These are phyloP conservation scores for Meredithiella fracta DNA, from an alignment of 2,329 filamentous ascomycete species.

Conservation along the genomic window DNA sequence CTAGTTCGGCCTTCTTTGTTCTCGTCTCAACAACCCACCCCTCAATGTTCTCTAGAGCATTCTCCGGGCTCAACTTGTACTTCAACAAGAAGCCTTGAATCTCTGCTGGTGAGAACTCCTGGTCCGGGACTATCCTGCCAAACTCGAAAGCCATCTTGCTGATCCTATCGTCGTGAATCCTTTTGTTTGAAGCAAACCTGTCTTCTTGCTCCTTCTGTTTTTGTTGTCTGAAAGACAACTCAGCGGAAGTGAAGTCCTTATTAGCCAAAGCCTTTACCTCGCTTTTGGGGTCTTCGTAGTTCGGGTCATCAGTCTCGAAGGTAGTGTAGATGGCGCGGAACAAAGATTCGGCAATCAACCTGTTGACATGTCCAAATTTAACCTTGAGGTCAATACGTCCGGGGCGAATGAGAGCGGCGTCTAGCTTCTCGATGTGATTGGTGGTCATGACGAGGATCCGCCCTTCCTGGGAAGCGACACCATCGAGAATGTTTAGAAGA, in stretches of 20 bases:
- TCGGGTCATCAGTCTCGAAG: slow-evolving; percentile 29
- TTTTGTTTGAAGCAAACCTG: slow-evolving; percentile 5
- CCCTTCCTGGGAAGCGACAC: slow-evolving; percentile 47
- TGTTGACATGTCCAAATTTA: slow-evolving; percentile 38
- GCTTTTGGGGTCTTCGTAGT: background rate
- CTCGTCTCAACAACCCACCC: slow-evolving; percentile 34
- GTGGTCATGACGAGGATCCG: slow-evolving; percentile 50
- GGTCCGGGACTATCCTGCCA: slow-evolving; percentile 32
- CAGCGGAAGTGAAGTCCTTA: no score
- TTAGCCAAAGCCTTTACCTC: background rate
- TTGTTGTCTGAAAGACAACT: slow-evolving; percentile 1
- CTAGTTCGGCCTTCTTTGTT: slow-evolving; percentile 23
- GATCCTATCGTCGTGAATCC: slow-evolving; percentile 26
- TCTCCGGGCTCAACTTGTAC: slow-evolving; percentile 35
- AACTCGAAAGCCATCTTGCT: slow-evolving; percentile 32
- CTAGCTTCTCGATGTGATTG: slow-evolving; percentile 45
- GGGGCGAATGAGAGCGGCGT: slow-evolving; percentile 45
- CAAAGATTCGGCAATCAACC: slow-evolving; percentile 34
- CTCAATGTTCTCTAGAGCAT: slow-evolving; percentile 30
- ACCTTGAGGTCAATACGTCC: slow-evolving; percentile 45
- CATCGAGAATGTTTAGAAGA: slow-evolving; percentile 67
- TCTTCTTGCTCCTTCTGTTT: slow-evolving; percentile 17
- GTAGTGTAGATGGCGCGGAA: slow-evolving; percentile 42
- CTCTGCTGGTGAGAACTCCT: slow-evolving; percentile 43
- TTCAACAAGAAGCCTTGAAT: slow-evolving; percentile 42